Conservation (phyloP, 257 asterid species). For the Solanum ossicruentum region DNA sequence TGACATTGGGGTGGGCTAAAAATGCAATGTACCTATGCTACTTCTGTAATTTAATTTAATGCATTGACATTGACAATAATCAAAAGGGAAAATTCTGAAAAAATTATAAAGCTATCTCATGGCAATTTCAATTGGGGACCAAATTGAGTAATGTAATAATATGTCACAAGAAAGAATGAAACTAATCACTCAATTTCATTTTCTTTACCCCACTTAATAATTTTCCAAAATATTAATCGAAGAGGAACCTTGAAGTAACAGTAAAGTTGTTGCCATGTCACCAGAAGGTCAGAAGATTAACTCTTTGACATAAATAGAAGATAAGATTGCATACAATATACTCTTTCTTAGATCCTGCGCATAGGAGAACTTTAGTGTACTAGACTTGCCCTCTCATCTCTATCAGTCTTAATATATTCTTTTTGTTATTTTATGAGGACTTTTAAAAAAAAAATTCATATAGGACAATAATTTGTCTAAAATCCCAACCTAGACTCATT, state of each 20-base stretch:
- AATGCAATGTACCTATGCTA: slow-evolving; percentile 12
- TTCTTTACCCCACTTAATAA: background rate
- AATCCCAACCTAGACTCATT: background rate
- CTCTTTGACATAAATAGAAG: too few relatives aligned
- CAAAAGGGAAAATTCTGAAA: slow-evolving; percentile 10
- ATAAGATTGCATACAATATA: too few relatives aligned
- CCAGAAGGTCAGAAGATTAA: too few relatives aligned
- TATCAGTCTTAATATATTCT: background rate
- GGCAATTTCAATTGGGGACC: slow-evolving; percentile 13
- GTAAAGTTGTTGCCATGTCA: too few relatives aligned
- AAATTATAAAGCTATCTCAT: background rate
- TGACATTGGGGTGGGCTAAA: slow-evolving; percentile 3
- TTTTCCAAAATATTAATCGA: background rate
- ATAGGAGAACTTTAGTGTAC: too few relatives aligned
- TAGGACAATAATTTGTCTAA: background rate
- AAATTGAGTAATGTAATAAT: slow-evolving; percentile 1
- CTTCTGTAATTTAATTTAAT: background rate
- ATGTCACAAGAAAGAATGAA: background rate
- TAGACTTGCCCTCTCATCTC: background rate
- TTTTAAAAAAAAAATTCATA: background rate
- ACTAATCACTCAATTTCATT: background rate
- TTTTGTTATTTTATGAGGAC: accelerated
- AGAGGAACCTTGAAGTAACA: too few relatives aligned
- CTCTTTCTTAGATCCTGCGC: too few relatives aligned
- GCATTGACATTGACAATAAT: slow-evolving; percentile 1